phyloP scores from a whole-genome alignment of 176 grass and related monocot genomes.

The Rhynchospora pubera region DNA sequence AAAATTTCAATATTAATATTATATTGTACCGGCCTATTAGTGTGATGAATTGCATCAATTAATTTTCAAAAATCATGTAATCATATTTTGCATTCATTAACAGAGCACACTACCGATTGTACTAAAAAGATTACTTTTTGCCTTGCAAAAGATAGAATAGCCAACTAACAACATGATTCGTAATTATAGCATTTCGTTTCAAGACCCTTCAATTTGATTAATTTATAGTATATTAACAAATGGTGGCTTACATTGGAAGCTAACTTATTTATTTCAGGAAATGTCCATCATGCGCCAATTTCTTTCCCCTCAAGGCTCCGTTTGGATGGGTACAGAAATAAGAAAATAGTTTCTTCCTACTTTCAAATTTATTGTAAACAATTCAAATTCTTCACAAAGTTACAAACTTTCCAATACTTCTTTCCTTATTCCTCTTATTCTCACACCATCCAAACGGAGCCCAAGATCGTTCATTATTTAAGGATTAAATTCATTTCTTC shows the following conservation, averaged over 20 bases:
- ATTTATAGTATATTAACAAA: background rate
- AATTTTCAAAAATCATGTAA: background rate
- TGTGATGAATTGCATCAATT: background rate
- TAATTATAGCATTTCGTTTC: too few species aligned
- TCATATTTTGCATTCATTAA: background rate
- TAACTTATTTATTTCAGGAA: background rate
- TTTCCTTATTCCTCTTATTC: too few species aligned
- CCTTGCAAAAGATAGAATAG: background rate
- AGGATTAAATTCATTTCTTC: background rate
- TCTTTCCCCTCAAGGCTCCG: too few species aligned
- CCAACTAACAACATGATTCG: constrained; percentile 1
- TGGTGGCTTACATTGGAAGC: background rate
- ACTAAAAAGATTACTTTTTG: background rate
- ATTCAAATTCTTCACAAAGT: too few species aligned
- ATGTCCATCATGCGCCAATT: background rate
- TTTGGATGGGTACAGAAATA: too few species aligned
- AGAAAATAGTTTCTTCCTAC: too few species aligned
- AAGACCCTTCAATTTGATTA: too few species aligned
- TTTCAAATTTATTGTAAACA: too few species aligned
- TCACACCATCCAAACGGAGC: too few species aligned
- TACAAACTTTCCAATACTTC: too few species aligned
- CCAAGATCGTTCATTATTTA: too few species aligned
- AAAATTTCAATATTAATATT: background rate
- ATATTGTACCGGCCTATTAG: background rate
- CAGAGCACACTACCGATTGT: background rate